Percentiles rank a stretch among this genome's conserved stretches.
phyloP scores from a whole-genome alignment of 108 stramenopile genomes.

The Skeletonema tropicum region DNA sequence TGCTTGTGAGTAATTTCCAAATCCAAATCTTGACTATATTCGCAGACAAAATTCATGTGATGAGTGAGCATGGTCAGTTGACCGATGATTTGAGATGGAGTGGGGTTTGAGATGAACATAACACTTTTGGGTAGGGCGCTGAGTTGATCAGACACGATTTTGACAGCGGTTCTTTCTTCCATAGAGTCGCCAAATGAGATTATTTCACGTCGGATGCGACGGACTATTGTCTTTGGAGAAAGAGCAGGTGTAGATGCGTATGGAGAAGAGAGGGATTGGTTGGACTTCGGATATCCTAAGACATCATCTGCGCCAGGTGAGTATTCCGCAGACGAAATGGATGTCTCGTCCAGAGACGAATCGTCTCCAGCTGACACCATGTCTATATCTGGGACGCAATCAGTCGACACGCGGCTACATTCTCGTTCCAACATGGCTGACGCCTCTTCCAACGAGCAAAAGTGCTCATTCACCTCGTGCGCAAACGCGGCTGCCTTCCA shows the following conservation, averaged over 20 bases:
- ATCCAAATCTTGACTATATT: conserved; percentile 59
- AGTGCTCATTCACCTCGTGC: conserved; percentile 90
- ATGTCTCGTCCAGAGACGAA: conserved; percentile 31
- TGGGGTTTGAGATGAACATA: conserved; percentile 77
- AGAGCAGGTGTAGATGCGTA: neutral
- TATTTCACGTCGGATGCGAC: conserved; percentile 58
- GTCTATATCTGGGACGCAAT: conserved; percentile 52
- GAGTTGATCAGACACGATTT: conserved; percentile 85
- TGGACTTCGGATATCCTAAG: conserved; percentile 7
- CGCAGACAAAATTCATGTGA: conserved; percentile 82
- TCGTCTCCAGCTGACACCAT: conserved; percentile 43
- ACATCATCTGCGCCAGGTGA: conserved; percentile 49
- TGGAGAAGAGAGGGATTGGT: conserved; percentile 7
- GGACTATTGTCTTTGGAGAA: neutral
- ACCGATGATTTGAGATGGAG: conserved; percentile 78
- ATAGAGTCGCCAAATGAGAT: conserved; percentile 88
- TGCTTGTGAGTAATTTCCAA: conserved; percentile 76
- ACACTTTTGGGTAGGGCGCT: conserved; percentile 75
- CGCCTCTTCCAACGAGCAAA: conserved; percentile 59
- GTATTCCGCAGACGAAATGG: conserved; percentile 68
- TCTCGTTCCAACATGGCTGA: conserved; percentile 31
- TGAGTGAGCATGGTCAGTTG: conserved; percentile 81
- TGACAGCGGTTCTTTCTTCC: conserved; percentile 89
- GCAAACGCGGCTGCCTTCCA: conserved; percentile 96
- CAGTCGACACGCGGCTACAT: conserved; percentile 36